Evolutionary conservation across 2,329 filamentous ascomycete genomes (phyloP).

Genomic region (Penicillium sp.): DNA sequence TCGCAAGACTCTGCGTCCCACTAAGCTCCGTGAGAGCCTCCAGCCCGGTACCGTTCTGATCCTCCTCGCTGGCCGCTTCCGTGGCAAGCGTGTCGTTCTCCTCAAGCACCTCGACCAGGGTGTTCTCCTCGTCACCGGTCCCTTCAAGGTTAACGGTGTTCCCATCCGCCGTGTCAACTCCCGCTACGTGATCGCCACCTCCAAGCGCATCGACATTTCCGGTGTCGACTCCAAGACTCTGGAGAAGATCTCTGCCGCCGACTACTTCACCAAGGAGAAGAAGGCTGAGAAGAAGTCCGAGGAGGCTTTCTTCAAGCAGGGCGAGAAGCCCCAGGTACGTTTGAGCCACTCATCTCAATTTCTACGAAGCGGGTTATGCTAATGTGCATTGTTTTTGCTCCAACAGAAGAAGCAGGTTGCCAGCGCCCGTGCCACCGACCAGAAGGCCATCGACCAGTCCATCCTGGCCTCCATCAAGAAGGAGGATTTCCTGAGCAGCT

Average conservation of each 20-base stretch:
- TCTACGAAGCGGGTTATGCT: constrained; percentile 1
- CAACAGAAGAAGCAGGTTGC: constrained; percentile 91
- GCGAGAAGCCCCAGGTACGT: constrained; percentile 93
- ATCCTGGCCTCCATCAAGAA: constrained; percentile 96
- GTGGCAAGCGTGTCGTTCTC: constrained; percentile 98
- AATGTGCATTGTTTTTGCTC: constrained; percentile 9
- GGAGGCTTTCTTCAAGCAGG: constrained; percentile 99
- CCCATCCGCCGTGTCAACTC: constrained; percentile 72
- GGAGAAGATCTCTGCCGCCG: constrained; percentile 80
- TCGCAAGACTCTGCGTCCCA: constrained; percentile 87
- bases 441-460: constrained; percentile 98
- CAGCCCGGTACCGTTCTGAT: constrained; percentile 95
- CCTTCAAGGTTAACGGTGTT: constrained; percentile 99
- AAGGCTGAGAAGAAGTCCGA: constrained; percentile 86
- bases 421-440: constrained; percentile 88
- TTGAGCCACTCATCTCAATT: background rate
- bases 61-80: constrained; percentile 98
- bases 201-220: constrained; percentile 56
- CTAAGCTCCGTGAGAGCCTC: constrained; percentile 82
- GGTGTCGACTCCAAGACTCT: constrained; percentile 68
- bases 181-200: constrained; percentile 50
- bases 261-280: constrained; percentile 98
- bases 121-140: constrained; percentile 97
- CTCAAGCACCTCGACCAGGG: constrained; percentile 97
- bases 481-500: constrained; percentile 87